A percentile compares a stretch with the other conserved stretches of the same genome.
Evolutionary conservation across 768 basidiomycete genomes (phyloP).

Genomic region (Leccinum uliginosum): DNA sequence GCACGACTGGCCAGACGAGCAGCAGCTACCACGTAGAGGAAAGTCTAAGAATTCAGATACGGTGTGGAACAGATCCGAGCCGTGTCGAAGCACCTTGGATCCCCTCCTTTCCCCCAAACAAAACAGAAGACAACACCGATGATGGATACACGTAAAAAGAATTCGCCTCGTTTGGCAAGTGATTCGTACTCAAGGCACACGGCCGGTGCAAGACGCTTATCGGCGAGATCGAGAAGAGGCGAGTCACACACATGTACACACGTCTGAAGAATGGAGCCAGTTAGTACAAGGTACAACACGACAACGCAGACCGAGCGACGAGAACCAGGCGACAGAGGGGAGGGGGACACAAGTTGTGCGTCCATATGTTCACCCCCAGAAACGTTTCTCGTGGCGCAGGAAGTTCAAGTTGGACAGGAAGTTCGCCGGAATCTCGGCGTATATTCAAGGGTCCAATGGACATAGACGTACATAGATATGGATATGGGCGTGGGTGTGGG

Average conservation of each 20-base stretch:
- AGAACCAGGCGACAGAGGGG: background rate
- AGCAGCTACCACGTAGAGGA: background rate
- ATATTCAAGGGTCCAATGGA: background rate
- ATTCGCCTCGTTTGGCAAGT: background rate
- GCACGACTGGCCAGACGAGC: background rate
- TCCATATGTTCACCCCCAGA: background rate
- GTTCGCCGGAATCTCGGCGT: background rate
- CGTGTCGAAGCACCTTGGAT: background rate
- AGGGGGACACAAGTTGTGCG: background rate
- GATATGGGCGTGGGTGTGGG: background rate
- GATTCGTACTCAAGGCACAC: background rate
- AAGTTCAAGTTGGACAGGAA: background rate
- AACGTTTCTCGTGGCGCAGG: background rate
- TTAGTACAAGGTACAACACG: background rate
- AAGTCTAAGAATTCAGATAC: background rate
- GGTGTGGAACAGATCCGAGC: constrained; percentile 3
- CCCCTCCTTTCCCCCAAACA: background rate
- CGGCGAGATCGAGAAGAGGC: background rate
- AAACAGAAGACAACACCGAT: background rate
- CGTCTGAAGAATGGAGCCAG: background rate
- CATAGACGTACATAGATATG: background rate
- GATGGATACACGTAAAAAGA: constrained; percentile 6
- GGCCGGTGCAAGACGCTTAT: background rate
- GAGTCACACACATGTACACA: background rate
- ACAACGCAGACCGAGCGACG: background rate